phyloP scores from a whole-genome alignment of 768 basidiomycete species.

The Mycena vitilis region DNA sequence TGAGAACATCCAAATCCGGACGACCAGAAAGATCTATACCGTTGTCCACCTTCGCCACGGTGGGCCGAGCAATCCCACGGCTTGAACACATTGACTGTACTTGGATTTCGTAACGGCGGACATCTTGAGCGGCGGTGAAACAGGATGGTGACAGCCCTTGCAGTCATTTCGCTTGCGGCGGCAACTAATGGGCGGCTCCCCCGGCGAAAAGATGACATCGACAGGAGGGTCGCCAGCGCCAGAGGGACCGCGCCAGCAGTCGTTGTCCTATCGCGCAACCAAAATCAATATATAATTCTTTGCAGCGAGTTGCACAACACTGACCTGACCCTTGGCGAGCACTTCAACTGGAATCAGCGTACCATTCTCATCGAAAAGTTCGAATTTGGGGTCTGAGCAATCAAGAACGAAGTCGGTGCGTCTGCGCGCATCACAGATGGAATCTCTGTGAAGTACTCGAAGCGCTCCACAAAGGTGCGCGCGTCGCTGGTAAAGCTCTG shows the following conservation, averaged over 20 bases:
- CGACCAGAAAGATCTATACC: constrained; percentile 12
- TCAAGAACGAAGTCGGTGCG: not conserved
- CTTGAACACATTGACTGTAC: constrained; percentile 19
- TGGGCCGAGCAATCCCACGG: constrained; percentile 25
- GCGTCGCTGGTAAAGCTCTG: not conserved
- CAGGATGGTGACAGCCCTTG: constrained; percentile 22
- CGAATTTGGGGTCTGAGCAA: not conserved
- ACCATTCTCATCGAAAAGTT: not conserved
- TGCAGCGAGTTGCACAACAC: not conserved
- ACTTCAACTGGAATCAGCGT: not conserved
- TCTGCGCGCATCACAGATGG: too few relatives aligned
- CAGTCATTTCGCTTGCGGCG: constrained; percentile 3
- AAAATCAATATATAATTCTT: not conserved
- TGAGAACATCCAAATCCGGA: not conserved
- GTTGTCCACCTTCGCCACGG: constrained; percentile 33
- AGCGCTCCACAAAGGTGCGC: not conserved
- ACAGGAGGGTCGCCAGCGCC: not conserved
- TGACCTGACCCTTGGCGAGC: not conserved
- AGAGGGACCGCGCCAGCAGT: constrained; percentile 1
- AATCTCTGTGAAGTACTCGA: not conserved
- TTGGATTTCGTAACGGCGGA: constrained; percentile 15
- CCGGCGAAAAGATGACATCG: constrained; percentile 1
- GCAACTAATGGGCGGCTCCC: not conserved
- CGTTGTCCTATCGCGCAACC: constrained; percentile 12
- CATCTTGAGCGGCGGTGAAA: constrained; percentile 32